phyloP scores from a whole-genome alignment of 495 filamentous ascomycete genomes.

The Mytilinidion resinicola region DNA sequence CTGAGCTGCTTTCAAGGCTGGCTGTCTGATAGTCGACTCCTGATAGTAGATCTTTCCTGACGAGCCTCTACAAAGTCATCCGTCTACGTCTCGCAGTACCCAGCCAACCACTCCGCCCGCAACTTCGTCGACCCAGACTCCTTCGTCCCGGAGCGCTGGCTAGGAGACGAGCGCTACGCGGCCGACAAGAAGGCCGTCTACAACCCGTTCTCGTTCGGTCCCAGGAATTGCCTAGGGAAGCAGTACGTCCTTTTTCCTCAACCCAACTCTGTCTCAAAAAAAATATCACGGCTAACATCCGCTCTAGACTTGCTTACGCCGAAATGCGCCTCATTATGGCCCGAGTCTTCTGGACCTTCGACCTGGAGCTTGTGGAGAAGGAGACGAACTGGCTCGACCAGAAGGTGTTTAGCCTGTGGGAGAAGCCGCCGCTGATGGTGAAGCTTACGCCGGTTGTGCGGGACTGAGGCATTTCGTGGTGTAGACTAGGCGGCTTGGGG shows the following conservation, averaged over 20 bases:
- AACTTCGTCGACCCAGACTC: conserved; percentile 40
- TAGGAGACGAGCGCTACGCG: conserved; percentile 24
- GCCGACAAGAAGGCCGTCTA: conserved; percentile 20
- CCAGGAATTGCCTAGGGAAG: conserved; percentile 29
- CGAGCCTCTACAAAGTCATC: conserved; percentile 27
- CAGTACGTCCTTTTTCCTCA: conserved; percentile 15
- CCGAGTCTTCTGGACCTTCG: conserved; percentile 49
- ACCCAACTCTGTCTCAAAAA: too few species aligned
- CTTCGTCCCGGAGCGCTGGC: conserved; percentile 46
- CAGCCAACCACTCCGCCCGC: conserved; percentile 34
- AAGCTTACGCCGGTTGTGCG: conserved; percentile 14
- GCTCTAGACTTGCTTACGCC: conserved; percentile 41
- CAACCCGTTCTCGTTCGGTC: conserved; percentile 30
- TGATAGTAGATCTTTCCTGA: neutral
- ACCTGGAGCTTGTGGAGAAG: conserved; percentile 39
- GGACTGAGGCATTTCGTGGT: neutral
- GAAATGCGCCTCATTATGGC: conserved; percentile 49
- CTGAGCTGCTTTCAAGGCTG: too few species aligned
- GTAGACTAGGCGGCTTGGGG: too few species aligned
- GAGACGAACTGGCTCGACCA: conserved; percentile 40
- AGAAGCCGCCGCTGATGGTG: conserved; percentile 27
- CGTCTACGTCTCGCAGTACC: conserved; percentile 40
- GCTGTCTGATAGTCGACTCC: too few species aligned
- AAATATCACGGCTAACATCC: neutral
- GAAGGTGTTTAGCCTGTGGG: conserved; percentile 32